phyloP scores from a whole-genome alignment of 345 rosid species.

The Bruguiera parviflora region DNA sequence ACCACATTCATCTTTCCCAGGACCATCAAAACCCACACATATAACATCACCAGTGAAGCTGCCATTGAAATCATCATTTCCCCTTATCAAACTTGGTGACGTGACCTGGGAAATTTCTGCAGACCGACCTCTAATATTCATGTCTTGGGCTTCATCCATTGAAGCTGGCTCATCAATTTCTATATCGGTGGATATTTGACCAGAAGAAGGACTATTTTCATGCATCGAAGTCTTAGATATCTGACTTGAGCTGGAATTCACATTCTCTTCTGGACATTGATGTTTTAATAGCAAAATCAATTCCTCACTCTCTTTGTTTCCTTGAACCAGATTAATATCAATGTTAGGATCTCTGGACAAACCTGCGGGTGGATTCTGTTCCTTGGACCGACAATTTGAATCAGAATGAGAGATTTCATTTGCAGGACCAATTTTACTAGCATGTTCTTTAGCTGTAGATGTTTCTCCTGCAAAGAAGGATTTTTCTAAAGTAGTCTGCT shows the following conservation, averaged over 20 bases:
- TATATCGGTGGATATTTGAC: slow-evolving; percentile 15
- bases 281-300: slow-evolving; percentile 41
- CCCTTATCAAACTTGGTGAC: slow-evolving; percentile 13
- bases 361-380: slow-evolving; percentile 4
- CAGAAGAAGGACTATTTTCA: slow-evolving; percentile 13
- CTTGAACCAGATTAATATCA: slow-evolving; percentile 25
- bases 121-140: slow-evolving; percentile 9
- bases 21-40: slow-evolving; percentile 19
- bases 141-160: slow-evolving; percentile 12
- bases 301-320: slow-evolving; percentile 41
- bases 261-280: slow-evolving; percentile 6
- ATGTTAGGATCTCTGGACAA: slow-evolving; percentile 21
- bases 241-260: slow-evolving; percentile 5
- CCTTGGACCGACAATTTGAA: slow-evolving; percentile 16
- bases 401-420: slow-evolving; percentile 13
- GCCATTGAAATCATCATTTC: slow-evolving; percentile 9
- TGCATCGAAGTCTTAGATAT: neutral
- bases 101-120: slow-evolving; percentile 6
- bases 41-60: slow-evolving; percentile 7
- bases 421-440: slow-evolving; percentile 12
- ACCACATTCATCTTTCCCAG: slow-evolving; percentile 6
- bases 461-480: slow-evolving; percentile 23
- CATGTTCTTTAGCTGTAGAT: slow-evolving; percentile 13
- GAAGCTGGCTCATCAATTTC: slow-evolving; percentile 17
- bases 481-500: slow-evolving; percentile 9